Evolutionary conservation across 31 red algal species (phyloP).

Genomic region (Endocladia muricata): DNA sequence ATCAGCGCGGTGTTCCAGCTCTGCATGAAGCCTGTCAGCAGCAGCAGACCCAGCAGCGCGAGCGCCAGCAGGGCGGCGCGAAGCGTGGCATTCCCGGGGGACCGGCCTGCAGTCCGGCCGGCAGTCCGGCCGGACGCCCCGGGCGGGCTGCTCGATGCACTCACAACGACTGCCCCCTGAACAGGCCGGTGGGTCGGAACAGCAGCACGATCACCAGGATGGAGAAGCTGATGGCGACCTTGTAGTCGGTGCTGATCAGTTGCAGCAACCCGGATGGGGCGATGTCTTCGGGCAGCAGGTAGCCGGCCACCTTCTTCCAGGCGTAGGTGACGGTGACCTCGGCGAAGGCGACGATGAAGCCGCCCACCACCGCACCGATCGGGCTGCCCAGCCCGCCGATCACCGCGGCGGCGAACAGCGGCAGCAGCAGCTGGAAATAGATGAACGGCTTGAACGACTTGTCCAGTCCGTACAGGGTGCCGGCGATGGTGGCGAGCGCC

Average conservation of each 20-base stretch:
- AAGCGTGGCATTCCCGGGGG: too few relatives aligned
- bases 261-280: neutral
- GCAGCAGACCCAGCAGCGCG: too few relatives aligned
- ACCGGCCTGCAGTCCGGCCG: too few relatives aligned
- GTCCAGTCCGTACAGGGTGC: neutral
- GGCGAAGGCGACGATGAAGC: neutral
- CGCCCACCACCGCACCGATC: neutral
- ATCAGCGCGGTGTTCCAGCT: neutral
- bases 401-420: neutral
- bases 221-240: neutral
- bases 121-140: too few relatives aligned
- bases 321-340: conserved; percentile 3
- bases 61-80: too few relatives aligned
- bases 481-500: neutral
- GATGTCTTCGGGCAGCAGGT: conserved; percentile 1
- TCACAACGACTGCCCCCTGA: neutral
- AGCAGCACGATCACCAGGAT: neutral
- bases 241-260: neutral
- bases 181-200: neutral
- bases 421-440: conserved; percentile 4
- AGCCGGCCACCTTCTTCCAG: neutral
- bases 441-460: neutral
- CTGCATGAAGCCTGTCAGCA: neutral
- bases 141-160: too few relatives aligned
- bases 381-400: neutral